A percentile compares a stretch with the other conserved stretches of the same genome.
These are phyloP conservation scores for Citrus sp. DNA, from an alignment of 345 rosid species.

Conservation along the genomic window DNA sequence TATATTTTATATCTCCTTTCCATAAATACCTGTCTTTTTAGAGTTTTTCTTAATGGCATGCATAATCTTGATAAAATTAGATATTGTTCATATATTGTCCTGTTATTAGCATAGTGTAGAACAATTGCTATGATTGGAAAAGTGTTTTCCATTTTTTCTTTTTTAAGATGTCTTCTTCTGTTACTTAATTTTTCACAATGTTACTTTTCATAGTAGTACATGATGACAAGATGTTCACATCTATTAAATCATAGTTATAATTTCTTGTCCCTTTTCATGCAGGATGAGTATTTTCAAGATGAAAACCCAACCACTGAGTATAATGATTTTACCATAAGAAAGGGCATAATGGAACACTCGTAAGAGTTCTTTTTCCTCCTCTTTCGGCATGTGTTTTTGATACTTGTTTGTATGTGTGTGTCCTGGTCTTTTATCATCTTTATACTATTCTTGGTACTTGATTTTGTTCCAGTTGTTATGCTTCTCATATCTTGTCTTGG, in stretches of 20 bases:
- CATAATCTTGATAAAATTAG: background rate
- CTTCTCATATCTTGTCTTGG: constrained; percentile 1
- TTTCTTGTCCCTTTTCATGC: constrained; percentile 6
- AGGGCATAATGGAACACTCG: constrained; percentile 18
- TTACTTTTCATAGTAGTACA: background rate
- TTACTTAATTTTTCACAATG: background rate
- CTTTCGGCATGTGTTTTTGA: background rate
- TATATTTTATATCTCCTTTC: background rate
- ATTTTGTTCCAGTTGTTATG: constrained; percentile 1
- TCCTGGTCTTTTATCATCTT: background rate
- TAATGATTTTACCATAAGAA: constrained; percentile 7
- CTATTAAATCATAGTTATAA: background rate
- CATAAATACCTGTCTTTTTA: background rate
- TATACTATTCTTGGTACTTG: background rate
- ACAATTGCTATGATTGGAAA: background rate
- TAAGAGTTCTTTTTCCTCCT: constrained; percentile 2
- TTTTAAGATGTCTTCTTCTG: background rate
- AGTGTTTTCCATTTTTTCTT: background rate
- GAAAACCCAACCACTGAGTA: constrained; percentile 11
- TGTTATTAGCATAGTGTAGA: background rate
- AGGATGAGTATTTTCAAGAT: constrained; percentile 29
- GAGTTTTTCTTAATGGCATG: background rate
- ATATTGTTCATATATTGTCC: background rate
- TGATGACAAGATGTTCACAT: background rate
- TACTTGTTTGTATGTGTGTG: background rate